Base-by-base conservation (phyloP, 2,329 filamentous ascomycete genomes). In the Aspergillus transmontanensis region DNA sequence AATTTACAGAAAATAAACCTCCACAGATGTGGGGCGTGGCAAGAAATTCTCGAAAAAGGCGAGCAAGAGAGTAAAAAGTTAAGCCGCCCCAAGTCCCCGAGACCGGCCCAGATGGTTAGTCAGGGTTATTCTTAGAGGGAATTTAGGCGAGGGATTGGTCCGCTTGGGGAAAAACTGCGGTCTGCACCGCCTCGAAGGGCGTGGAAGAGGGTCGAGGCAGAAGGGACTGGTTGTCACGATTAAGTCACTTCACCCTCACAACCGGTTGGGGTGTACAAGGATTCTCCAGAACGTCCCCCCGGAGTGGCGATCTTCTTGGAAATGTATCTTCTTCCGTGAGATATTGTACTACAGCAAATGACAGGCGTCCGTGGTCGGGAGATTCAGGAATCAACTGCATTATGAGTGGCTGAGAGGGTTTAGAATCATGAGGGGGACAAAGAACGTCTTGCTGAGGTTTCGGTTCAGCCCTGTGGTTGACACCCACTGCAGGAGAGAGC, bases 21-120 rank as follows among this genome's bases (percentile, higher is more conserved):
- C 21, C 19, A 32, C 61, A 57, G 53, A 63, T 63, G 73, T 72
- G 68, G 72, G 71, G 69, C 72, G 74, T 76, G 74, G 74, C 74
- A 73, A 74, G 73, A 69, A 64, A 64, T 72, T 71, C 71, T 75
- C 68, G 71, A 74, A 66, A 62, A 30, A 26, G 45, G 45, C 21
- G 62, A 36, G 67, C 34, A 36, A 2, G 5, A 36, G 34, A 16
- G 14, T 16, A 58, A 65, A 62, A 60, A 48, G 57, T n/a, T 26
- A 23, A 48, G 45, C 48, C 62, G 60, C 63, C 50, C 57, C 19
- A 26, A 36, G n/a, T 57, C 59, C 64, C 68, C 68, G 68, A 69
- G 60, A 72, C 71, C 72, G 72, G 73, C 68, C 71, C 53, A 23
- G 53, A 51, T 32, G 57, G 63, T 62, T 64, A 59, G 57, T 60